Base-by-base conservation (phyloP, 768 basidiomycete genomes). In the Naganishia friedmannii region DNA sequence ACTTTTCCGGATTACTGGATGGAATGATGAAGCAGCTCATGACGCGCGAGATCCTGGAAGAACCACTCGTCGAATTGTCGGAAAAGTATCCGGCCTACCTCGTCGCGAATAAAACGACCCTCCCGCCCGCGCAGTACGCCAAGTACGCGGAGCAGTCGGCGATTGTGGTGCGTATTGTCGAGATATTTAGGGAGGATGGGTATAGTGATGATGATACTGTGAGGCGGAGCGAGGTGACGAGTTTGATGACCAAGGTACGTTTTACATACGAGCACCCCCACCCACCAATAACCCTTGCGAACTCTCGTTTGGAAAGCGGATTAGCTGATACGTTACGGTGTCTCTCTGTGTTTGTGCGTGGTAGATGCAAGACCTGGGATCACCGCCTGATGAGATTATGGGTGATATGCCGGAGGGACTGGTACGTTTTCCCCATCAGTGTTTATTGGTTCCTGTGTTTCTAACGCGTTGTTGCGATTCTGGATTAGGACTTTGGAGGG, bases 1-100 rank as follows among this genome's bases (percentile, higher is more conserved):
- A 53, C 21, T 54, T 65, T 28, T 72, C 63, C 0, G 77, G 76
- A 13, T 55, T 82, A 51, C 70, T 82, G 58, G 81, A 82, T 71
- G 79, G 79, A 31, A 81, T 82, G 81, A 82, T 82, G 81, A 75
- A 71, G 32, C 77, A 78, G 53, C 73, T 82, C 51, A 81, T 82
- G 79, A 80, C 73, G 37, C 74, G 72, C 67, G 81, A 82, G 66
- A 79, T 82, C 0, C 58, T 82, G 55, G 77, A 81, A 65, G 80
- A 80, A 56, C 81, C 81, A 1, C 75, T 82, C 75, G 67, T 71
- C 17, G 81, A 82, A 65, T 65, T 82, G 26, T 74, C 73, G 10
- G 73, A 74, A 12, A 82, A 82, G 81, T 82, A 81, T 69, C 79
- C 80, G 0, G 56, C 72, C 4, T 82, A 80, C 70, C 76, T 82